phyloP scores from a whole-genome alignment of 306 rosid genomes.

The Prunus mume region DNA sequence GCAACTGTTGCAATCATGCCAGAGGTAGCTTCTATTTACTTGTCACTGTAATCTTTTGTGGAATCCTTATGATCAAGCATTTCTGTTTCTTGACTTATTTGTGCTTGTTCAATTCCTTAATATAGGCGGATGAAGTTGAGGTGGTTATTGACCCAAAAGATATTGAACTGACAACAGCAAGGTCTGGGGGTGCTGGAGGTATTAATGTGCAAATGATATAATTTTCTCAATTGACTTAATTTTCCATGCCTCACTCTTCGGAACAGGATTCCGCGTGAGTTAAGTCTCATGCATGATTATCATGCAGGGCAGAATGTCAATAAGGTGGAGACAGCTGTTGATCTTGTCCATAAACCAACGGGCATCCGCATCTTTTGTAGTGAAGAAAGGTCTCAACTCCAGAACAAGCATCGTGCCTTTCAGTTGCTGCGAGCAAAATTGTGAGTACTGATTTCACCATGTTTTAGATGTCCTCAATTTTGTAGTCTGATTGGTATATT shows the following conservation, averaged over 20 bases:
- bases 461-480: background rate
- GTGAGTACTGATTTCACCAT: slow-evolving; percentile 43
- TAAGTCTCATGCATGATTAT: slow-evolving; percentile 25
- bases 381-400: slow-evolving; percentile 92
- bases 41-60: slow-evolving; percentile 5
- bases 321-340: slow-evolving; percentile 98
- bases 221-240: slow-evolving; percentile 17
- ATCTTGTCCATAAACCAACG: slow-evolving; percentile 93
- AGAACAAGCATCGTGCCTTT: slow-evolving; percentile 82
- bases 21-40: slow-evolving; percentile 56
- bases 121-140: slow-evolving; percentile 96
- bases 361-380: slow-evolving; percentile 99
- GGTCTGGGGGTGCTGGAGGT: slow-evolving; percentile 99
- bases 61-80: slow-evolving; percentile 1
- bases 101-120: slow-evolving; percentile 27
- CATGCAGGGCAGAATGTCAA: slow-evolving; percentile 96
- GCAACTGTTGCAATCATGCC: slow-evolving; percentile 99
- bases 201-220: slow-evolving; percentile 26
- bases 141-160: slow-evolving; percentile 91
- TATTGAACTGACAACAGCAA: slow-evolving; percentile 87
- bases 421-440: slow-evolving; percentile 95
- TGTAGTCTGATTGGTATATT: background rate
- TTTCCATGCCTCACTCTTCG: slow-evolving; percentile 15
- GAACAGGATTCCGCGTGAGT: slow-evolving; percentile 13
- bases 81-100: slow-evolving; percentile 12